Percentiles rank a stretch among this genome's conserved stretches.
phyloP scores from a whole-genome alignment of 352 stramenopile genomes.

The Ophiocytium majus region DNA sequence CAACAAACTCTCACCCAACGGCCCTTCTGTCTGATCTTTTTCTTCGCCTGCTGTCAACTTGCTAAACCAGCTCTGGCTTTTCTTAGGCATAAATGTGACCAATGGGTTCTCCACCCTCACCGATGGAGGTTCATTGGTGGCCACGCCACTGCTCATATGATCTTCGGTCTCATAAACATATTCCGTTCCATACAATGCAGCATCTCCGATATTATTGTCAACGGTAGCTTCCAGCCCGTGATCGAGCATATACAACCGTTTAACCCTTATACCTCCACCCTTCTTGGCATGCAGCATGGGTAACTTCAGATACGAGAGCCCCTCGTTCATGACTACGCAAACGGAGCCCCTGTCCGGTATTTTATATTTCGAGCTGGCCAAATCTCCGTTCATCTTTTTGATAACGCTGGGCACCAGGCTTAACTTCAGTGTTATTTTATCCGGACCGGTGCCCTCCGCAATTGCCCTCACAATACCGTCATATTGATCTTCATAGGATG shows the following conservation, averaged over 20 bases:
- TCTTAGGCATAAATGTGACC: neutral
- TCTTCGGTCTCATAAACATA: neutral
- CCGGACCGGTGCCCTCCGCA: neutral
- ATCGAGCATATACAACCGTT: neutral
- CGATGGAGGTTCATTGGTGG: neutral
- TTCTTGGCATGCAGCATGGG: conserved; percentile 1
- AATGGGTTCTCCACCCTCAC: neutral
- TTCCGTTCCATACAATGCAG: neutral
- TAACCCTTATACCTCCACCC: conserved; percentile 8
- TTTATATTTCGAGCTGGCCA: too few relatives aligned
- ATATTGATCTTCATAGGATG: too few relatives aligned
- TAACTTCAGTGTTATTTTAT: too few relatives aligned
- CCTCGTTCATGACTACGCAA: too few relatives aligned
- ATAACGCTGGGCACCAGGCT: neutral
- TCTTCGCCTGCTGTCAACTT: neutral
- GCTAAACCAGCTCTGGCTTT: neutral
- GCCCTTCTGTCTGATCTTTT: neutral
- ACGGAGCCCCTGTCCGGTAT: too few relatives aligned
- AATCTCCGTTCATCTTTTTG: too few relatives aligned
- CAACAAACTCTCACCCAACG: neutral
- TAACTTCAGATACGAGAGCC: neutral
- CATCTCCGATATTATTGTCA: too few relatives aligned
- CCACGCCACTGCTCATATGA: neutral
- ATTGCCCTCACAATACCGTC: neutral
- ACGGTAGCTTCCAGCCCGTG: neutral